phyloP scores from a whole-genome alignment of 768 basidiomycete genomes.

The Cystobasidium onofrii region DNA sequence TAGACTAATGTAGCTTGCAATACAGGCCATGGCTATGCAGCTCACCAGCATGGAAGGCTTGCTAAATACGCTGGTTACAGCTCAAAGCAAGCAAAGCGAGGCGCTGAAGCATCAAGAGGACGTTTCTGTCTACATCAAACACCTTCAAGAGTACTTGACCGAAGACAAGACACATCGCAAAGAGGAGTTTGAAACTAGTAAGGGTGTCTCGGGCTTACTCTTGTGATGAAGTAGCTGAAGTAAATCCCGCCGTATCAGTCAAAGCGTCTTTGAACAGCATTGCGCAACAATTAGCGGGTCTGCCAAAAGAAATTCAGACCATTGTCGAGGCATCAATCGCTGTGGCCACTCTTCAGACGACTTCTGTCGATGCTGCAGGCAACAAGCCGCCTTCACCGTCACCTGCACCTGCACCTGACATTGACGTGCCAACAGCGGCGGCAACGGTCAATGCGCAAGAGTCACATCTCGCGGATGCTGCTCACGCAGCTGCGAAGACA shows the following conservation, averaged over 20 bases:
- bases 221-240: background rate
- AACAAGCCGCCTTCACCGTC: background rate
- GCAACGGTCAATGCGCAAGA: background rate
- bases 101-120: constrained; percentile 17
- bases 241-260: background rate
- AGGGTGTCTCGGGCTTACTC: background rate
- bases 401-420: constrained; percentile 5
- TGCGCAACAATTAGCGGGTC: background rate
- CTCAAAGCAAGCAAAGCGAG: background rate
- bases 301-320: constrained; percentile 9
- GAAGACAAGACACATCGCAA: background rate
- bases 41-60: constrained; percentile 17
- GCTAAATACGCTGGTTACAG: background rate
- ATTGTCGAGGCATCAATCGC: constrained; percentile 15
- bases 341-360: background rate
- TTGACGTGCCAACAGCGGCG: background rate
- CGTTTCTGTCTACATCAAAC: constrained; percentile 15
- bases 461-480: background rate
- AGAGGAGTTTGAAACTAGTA: constrained; percentile 21
- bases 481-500: background rate
- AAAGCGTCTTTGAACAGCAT: background rate
- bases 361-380: background rate
- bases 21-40: background rate
- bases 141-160: constrained; percentile 4
- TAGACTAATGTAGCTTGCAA: background rate